Evolutionary conservation across 108 stramenopile genomes (phyloP).

Genomic region (Conticribra guillardii): DNA sequence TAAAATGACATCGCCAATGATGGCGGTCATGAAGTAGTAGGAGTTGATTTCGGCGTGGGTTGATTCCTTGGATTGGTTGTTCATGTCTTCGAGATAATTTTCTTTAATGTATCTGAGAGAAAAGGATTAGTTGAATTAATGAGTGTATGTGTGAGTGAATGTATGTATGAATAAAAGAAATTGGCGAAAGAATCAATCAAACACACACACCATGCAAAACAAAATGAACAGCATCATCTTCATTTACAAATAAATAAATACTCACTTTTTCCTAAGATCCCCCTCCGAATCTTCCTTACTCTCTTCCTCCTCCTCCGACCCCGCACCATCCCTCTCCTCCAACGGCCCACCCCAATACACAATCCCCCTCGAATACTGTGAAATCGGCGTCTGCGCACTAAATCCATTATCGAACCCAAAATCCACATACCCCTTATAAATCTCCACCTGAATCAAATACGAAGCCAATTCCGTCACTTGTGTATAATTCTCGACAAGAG

Average conservation of each 20-base stretch:
- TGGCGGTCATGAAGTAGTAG: conserved; percentile 60
- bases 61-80: conserved; percentile 25
- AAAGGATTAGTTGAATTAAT: neutral
- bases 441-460: conserved; percentile 42
- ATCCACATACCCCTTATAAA: conserved; percentile 40
- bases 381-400: conserved; percentile 38
- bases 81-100: conserved; percentile 44
- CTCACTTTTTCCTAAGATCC: conserved; percentile 40
- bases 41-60: conserved; percentile 41
- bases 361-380: conserved; percentile 51
- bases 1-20: conserved; percentile 57
- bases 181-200: no score
- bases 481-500: conserved; percentile 33
- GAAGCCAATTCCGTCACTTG: conserved; percentile 52
- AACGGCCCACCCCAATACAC: conserved; percentile 58
- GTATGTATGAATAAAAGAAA: no score
- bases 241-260: neutral
- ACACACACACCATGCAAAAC: neutral
- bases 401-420: conserved; percentile 54
- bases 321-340: conserved; percentile 11
- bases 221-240: neutral
- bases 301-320: conserved; percentile 25
- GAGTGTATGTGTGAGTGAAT: no score
- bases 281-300: conserved; percentile 20
- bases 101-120: conserved; percentile 35